These are phyloP conservation scores for Lepiota venenata DNA, from an alignment of 768 basidiomycete genomes.

Conservation along the genomic window DNA sequence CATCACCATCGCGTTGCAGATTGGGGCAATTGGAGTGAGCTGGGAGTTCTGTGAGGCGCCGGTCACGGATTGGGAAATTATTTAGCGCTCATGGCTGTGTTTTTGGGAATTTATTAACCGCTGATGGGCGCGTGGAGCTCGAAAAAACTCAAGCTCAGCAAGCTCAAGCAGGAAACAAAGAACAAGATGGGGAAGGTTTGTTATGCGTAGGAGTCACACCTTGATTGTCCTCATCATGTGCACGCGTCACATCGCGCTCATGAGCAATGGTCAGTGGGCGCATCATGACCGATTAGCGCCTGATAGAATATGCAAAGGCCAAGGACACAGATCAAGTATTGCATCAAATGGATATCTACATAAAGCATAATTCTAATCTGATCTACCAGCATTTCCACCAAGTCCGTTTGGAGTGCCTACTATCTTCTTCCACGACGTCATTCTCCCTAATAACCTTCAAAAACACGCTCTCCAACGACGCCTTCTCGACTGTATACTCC, in stretches of 20 bases:
- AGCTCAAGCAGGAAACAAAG: no score
- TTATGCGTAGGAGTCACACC: background rate
- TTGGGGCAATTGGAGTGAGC: slow-evolving; percentile 7
- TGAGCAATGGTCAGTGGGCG: background rate
- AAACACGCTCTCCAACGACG: slow-evolving; percentile 70
- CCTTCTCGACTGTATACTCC: slow-evolving; percentile 71
- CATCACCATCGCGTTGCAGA: slow-evolving; percentile 1
- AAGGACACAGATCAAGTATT: background rate
- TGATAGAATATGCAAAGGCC: background rate
- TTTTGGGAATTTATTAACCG: background rate
- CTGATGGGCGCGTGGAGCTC: no score
- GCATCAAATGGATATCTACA: no score
- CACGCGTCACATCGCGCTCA: slow-evolving; percentile 6
- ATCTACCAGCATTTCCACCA: slow-evolving; percentile 15
- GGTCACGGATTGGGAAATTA: slow-evolving; percentile 3
- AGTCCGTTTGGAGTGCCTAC: slow-evolving; percentile 14
- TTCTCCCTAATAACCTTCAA: slow-evolving; percentile 66
- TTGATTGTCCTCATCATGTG: slow-evolving; percentile 7
- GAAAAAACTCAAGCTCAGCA: no score
- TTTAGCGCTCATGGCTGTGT: slow-evolving; percentile 8
- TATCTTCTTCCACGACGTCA: slow-evolving; percentile 47
- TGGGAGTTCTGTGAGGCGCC: background rate
- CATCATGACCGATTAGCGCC: background rate
- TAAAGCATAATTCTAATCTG: background rate
- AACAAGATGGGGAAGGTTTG: no score